Conservation (phyloP, 768 basidiomycete genomes). For the Exsudoporus frostii region DNA sequence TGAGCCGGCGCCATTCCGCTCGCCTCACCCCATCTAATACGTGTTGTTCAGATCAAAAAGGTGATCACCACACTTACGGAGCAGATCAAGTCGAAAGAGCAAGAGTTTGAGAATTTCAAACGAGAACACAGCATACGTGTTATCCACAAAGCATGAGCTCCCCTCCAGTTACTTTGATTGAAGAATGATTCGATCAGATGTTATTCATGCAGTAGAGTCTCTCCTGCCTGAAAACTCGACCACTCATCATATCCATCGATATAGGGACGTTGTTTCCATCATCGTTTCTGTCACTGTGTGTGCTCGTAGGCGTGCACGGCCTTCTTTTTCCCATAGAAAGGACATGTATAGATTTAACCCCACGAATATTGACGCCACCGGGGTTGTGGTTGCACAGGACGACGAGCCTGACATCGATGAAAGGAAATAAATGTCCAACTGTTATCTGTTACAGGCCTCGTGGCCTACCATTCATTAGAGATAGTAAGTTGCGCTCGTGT, state of each 20-base stretch:
- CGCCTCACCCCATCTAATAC: conserved; percentile 5
- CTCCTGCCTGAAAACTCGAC: not conserved
- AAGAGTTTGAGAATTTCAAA: conserved; percentile 78
- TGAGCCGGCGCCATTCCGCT: conserved; percentile 36
- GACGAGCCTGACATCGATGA: not conserved
- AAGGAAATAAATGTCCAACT: not conserved
- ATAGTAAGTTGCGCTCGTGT: no score
- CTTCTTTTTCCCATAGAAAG: not conserved
- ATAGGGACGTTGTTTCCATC: not conserved
- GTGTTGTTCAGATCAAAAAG: conserved; percentile 63
- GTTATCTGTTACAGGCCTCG: not conserved
- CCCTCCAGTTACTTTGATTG: conserved; percentile 4
- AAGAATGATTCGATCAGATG: not conserved
- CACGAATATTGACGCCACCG: not conserved
- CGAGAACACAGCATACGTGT: conserved; percentile 73
- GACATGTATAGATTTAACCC: not conserved
- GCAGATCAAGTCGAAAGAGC: conserved; percentile 87
- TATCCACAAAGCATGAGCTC: conserved; percentile 33
- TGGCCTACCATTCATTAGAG: not conserved
- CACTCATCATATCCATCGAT: not conserved
- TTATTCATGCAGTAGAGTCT: not conserved
- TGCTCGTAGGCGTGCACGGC: not conserved
- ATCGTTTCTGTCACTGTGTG: not conserved
- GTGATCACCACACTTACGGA: conserved; percentile 75
- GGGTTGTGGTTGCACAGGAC: not conserved